Base-by-base conservation (phyloP, 1,284 basidiomycete genomes). In the Clitocybe nebularis region DNA sequence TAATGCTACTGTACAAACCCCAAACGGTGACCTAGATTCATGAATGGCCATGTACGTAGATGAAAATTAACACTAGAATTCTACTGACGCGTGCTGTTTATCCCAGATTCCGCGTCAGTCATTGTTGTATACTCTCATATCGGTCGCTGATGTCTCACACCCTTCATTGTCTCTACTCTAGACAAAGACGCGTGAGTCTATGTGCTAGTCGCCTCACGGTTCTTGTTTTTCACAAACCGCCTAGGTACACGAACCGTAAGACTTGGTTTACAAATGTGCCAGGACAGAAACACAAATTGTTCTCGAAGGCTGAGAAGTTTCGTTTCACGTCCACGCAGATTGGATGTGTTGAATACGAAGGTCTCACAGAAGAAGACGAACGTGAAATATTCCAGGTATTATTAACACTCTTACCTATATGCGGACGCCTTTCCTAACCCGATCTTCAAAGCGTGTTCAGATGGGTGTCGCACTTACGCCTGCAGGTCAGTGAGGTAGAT, bases 301-400 rank as follows among this genome's bases (percentile, higher is more conserved):
- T 80, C 1, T 65, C 75, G 0, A 60, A 61, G 1, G 60, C 62
- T 11, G 63, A 74, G 39, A 59, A 60, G 24, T 64, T 64, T 4
- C 48, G 70, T 1, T 84, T 83, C 51, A 53, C 68, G 17, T 70
- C 66, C 36, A 77, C 75, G 50, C 74, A 77, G 39, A 68, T 85
- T 8, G 69, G 74, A 0, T 82, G 81, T 44, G 70, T 79, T 22
- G 80, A 84, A 49, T 86, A 83, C 49, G 56, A 67, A 23, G 68
- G 72, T n/a, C 60, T 86, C 11, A 61, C 56, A 1, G 68, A 72
- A 11, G 61, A 67, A 7, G 70, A 76, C 22, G 80, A 84, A 49
- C 69, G 82, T 11, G 84, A 85, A 51, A 81, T 86, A 6, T 86
- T 86, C 56, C 77, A 81, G 63, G 80, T 77, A 46, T 29, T 62